Conservation (phyloP, 2,329 filamentous ascomycete species). For the Diaporthe citrichinensis region DNA sequence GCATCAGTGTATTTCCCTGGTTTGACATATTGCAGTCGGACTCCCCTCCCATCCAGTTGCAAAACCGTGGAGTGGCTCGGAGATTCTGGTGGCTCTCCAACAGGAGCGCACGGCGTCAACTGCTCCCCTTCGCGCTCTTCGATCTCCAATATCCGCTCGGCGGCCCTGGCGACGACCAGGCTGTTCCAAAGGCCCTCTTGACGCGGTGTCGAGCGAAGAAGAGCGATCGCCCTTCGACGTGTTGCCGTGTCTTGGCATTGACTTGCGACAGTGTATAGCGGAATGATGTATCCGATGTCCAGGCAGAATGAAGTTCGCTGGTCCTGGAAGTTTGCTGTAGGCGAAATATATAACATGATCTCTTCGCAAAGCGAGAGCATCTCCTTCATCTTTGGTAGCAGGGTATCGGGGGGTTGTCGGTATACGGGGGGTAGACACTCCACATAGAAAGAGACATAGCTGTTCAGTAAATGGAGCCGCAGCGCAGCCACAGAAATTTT, state of each 20-base stretch:
- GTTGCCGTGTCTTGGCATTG: neutral
- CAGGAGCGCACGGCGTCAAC: neutral
- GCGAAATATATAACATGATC: neutral
- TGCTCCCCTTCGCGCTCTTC: neutral
- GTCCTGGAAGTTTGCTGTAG: neutral
- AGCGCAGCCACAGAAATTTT: neutral
- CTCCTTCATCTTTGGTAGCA: neutral
- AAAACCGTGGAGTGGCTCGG: neutral
- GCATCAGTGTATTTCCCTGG: neutral
- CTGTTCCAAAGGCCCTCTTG: slow-evolving; percentile 10
- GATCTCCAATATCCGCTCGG: slow-evolving; percentile 3
- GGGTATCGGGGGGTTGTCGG: neutral
- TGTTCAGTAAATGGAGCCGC: slow-evolving; percentile 12
- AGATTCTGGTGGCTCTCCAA: no score
- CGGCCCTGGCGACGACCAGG: neutral
- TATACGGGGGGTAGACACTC: neutral
- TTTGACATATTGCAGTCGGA: neutral
- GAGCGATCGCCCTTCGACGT: neutral
- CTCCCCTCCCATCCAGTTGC: slow-evolving; percentile 3
- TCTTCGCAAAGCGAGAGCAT: neutral
- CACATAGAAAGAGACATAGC: neutral
- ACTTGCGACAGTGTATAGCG: slow-evolving; percentile 3
- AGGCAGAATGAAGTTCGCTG: slow-evolving; percentile 3
- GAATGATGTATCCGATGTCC: neutral
- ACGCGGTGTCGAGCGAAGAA: neutral